Base-by-base conservation (phyloP, 2,329 filamentous ascomycete genomes). In the Ramularia collo-cygni region DNA sequence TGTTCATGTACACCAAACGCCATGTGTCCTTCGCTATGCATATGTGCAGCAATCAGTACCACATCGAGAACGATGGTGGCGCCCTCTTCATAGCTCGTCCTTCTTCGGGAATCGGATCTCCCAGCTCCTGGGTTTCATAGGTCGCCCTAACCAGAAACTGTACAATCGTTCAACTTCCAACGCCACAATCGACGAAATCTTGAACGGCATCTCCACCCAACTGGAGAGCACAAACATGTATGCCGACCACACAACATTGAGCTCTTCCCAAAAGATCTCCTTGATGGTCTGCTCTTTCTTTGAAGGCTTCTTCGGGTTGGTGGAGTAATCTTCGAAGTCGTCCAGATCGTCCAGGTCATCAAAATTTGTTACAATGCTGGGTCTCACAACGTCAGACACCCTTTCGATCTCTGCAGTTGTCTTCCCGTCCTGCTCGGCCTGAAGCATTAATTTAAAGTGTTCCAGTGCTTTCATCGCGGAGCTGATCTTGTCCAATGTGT, bases 401-500 rank as follows among this genome's bases (percentile, higher is more conserved):
- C 46, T 49, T 28, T 44, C 38, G 12, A 36, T 43, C 5, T 38
- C 42, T n/a, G 35, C 37, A 7, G 42, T 36, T 8, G 46, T 38
- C 35, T 48, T 46, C 35, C 48, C 48, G 10, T 47, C 46, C 17
- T 43, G 36, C 21, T 60, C 54, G 4, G 49, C 53, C n/a, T 49
- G 46, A 10, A 72, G 54, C 66, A 75, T 70, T 18, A 65, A 62
- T 28, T 74, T 69, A 68, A 98, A 96, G 39, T 80, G 72, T 40
- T 79, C 76, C 30, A 95, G 74, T 0, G 86, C 82, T 24, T 75
- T 71, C 46, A 98, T 66, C 37, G 86, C 92, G 61, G 84, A 81
- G 48, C 85, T 87, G 47, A 96, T 80, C 26, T 90, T 79, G 19
- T 85, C 86, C 43, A 95, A 82, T 0, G 92, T 96, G 65, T 98